Conservation (phyloP, 108 stramenopile genomes). For the Licmophora abbreviata region DNA sequence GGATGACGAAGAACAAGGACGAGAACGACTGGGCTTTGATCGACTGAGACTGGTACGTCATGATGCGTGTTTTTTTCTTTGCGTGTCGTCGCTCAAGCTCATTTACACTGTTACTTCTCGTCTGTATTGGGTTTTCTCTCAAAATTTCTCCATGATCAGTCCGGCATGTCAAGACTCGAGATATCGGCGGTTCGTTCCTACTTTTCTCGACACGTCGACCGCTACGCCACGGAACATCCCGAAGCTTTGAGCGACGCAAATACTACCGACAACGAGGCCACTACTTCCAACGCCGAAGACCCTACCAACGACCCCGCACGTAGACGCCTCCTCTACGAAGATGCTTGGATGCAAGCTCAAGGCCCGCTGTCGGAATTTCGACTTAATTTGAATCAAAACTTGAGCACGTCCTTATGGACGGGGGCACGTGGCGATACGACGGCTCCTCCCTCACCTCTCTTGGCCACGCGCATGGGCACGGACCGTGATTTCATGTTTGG, state of each 20-base stretch:
- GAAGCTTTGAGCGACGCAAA: conserved; percentile 2
- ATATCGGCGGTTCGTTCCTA: conserved; percentile 68
- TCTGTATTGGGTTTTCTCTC: not conserved
- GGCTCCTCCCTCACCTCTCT: conserved; percentile 5
- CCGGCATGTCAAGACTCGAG: conserved; percentile 50
- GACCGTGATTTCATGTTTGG: conserved; percentile 89
- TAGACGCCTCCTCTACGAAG: conserved; percentile 50
- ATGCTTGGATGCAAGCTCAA: conserved; percentile 78
- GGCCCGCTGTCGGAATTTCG: conserved; percentile 80
- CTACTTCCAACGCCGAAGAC: conserved; percentile 10
- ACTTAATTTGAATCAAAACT: conserved; percentile 65
- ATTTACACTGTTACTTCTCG: not conserved
- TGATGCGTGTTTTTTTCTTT: not conserved
- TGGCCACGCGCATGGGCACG: conserved; percentile 35
- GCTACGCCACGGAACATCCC: conserved; percentile 26
- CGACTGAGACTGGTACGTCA: conserved; percentile 46
- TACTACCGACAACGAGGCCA: conserved; percentile 7
- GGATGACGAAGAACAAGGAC: conserved; percentile 18
- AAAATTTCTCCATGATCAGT: conserved; percentile 9
- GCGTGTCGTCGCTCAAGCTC: not conserved
- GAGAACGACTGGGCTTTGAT: conserved; percentile 71
- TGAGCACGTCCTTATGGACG: not conserved
- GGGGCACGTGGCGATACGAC: not conserved
- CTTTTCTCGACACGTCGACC: conserved; percentile 70
- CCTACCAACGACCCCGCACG: conserved; percentile 22